Evolutionary conservation across 495 filamentous ascomycete genomes (phyloP).

Genomic region (Neurospora tetraspora): DNA sequence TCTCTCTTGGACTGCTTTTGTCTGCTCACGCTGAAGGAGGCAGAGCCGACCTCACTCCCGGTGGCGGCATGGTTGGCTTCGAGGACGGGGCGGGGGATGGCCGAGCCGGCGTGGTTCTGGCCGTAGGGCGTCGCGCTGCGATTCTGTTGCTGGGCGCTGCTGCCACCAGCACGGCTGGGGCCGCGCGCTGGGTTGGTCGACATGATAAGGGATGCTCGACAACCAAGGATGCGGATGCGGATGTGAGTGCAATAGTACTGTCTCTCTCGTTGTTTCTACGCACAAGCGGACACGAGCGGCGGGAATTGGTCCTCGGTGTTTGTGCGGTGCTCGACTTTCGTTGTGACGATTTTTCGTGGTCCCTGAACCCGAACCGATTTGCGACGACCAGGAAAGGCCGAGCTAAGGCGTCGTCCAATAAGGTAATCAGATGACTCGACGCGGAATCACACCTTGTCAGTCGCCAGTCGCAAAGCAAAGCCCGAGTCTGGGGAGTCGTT

Average conservation of each 20-base stretch:
- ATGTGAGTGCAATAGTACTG: not conserved
- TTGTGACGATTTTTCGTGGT: not conserved
- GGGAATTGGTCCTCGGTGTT: not conserved
- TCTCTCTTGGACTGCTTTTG: slow-evolving; percentile 94
- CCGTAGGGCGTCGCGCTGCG: slow-evolving; percentile 62
- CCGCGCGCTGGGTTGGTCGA: slow-evolving; percentile 39
- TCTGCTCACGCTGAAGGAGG: slow-evolving; percentile 75
- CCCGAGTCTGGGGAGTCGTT: not conserved
- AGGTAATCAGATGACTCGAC: slow-evolving; percentile 3
- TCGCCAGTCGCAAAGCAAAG: not conserved
- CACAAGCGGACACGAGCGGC: not conserved
- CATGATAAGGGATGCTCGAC: slow-evolving; percentile 12
- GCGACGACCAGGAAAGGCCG: not conserved
- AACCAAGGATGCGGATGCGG: not conserved
- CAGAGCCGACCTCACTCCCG: slow-evolving; percentile 57
- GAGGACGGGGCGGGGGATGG: slow-evolving; percentile 75
- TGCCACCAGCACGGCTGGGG: slow-evolving; percentile 45
- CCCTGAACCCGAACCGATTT: not conserved
- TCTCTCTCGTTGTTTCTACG: not conserved
- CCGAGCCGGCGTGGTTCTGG: slow-evolving; percentile 55
- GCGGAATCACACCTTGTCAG: not conserved
- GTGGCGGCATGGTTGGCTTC: slow-evolving; percentile 43
- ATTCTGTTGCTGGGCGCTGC: not conserved
- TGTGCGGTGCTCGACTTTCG: not conserved
- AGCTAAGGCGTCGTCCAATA: slow-evolving; percentile 7